Percentiles rank a stretch among this genome's conserved stretches.
phyloP scores from a whole-genome alignment of 148 eudicot genomes.

The Persicaria maculosa region DNA sequence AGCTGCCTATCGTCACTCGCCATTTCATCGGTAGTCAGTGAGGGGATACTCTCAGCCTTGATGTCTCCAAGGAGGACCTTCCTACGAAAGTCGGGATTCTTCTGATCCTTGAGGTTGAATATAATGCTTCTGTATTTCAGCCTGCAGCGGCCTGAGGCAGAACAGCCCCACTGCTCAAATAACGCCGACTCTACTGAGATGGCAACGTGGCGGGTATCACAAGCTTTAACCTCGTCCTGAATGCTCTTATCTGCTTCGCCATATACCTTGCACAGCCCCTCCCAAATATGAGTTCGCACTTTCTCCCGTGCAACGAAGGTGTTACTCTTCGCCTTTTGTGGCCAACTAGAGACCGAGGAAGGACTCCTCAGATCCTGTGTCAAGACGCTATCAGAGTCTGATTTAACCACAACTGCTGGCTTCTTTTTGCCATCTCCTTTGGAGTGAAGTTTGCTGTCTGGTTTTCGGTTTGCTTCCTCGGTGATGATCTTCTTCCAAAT shows the following conservation, averaged over 20 bases:
- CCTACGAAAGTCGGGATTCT: constrained; percentile 58
- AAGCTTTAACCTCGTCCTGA: constrained; percentile 35
- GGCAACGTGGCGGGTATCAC: constrained; percentile 48
- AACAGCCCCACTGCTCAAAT: constrained; percentile 57
- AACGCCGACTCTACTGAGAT: constrained; percentile 44
- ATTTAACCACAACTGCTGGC: constrained; percentile 29
- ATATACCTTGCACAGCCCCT: constrained; percentile 34
- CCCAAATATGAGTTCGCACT: too few species aligned
- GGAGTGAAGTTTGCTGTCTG: too few species aligned
- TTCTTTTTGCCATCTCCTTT: constrained; percentile 33
- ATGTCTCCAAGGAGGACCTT: constrained; percentile 46
- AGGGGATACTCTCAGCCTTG: constrained; percentile 33
- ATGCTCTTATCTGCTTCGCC: constrained; percentile 35
- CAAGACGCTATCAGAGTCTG: constrained; percentile 19
- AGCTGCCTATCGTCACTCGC: constrained; percentile 48
- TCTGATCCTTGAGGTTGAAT: constrained; percentile 49
- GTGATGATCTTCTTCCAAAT: constrained; percentile 59
- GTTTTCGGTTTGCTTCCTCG: constrained; percentile 32
- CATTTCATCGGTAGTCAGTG: constrained; percentile 45
- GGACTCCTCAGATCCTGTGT: constrained; percentile 20
- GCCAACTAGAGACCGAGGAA: constrained; percentile 23
- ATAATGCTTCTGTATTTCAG: constrained; percentile 48
- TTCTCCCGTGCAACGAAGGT: too few species aligned
- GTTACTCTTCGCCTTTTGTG: constrained; percentile 48
- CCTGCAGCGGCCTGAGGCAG: constrained; percentile 38